Evolutionary conservation across 169 alveolate genomes (phyloP), one percentile per base, ranked within the genome.

Genomic region (Plasmodium fragile): DNA sequence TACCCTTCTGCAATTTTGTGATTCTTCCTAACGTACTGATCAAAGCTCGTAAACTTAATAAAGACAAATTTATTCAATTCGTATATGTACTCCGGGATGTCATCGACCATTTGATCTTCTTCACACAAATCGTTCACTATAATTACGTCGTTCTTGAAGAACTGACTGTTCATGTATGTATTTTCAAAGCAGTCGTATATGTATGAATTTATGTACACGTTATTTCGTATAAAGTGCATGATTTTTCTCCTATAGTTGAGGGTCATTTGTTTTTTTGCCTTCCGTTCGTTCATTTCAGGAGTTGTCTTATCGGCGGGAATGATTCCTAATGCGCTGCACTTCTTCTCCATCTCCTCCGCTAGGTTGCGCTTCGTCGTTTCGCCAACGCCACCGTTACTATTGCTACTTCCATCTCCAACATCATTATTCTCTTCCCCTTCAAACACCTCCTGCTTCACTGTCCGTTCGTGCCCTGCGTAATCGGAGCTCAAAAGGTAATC

Each of bases 151-250:
- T 89, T 69, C 71, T 79, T 77, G 53, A 89, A 89, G 41, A 77
- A 79, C 22, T 89, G 49, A 18, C 65, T 89, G 28, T 89, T 80
- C 91, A 80, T 78, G 69, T 89, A 65, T 28, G 53, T 77, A 79
- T 78, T 89, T 79, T 89, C 94, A 79, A 89, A 89, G 34, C 94
- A 78, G 55, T 89, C 82, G 36, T 79, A 80, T 78, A 89, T 78
- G 53, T 79, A 89, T 7, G 94, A 36, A 79, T 89, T 89, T 78
- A 89, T 77, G 71, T 89, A 69, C 34, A 80, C 72, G 53, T 65
- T 89, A 78, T 59, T 49, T 25, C 90, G 94, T 79, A 89, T 79
- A 78, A 89, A 89, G 3, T 72, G 65, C 4, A 78, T 78, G 22
- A 89, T 79, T 79, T 89, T 78, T 69, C 72, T 89, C 53, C 53